Evolutionary conservation across 169 alveolate genomes (phyloP).

Genomic region (Cryptosporidium bovis): DNA sequence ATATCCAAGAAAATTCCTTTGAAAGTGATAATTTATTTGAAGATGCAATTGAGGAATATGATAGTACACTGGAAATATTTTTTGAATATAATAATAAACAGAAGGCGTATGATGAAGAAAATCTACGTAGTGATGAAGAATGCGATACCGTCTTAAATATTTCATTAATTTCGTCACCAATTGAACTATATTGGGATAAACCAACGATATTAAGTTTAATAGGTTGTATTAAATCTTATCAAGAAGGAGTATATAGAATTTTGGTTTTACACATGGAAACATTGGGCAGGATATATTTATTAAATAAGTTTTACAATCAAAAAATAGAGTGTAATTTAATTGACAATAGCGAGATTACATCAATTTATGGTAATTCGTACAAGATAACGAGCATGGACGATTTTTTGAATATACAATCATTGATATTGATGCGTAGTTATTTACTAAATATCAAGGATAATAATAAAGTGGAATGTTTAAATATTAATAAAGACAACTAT

Average conservation of each 20-base stretch:
- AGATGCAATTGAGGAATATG: slow-evolving; percentile 72
- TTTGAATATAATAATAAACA: neutral
- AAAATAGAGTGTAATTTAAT: slow-evolving; percentile 6
- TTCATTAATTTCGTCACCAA: slow-evolving; percentile 54
- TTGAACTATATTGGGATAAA: slow-evolving; percentile 68
- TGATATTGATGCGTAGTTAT: slow-evolving; percentile 18
- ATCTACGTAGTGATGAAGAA: neutral
- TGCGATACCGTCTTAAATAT: slow-evolving; percentile 6
- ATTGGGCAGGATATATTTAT: slow-evolving; percentile 1
- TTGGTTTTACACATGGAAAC: slow-evolving; percentile 5
- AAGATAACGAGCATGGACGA: neutral
- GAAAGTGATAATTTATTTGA: slow-evolving; percentile 49
- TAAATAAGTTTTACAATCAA: slow-evolving; percentile 18
- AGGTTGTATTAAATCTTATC: slow-evolving; percentile 30
- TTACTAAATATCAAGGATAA: neutral
- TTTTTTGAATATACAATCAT: slow-evolving; percentile 13
- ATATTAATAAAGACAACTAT: neutral
- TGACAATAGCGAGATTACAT: neutral
- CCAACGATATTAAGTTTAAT: slow-evolving; percentile 42
- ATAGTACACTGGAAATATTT: slow-evolving; percentile 42
- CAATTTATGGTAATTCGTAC: slow-evolving; percentile 41
- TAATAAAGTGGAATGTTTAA: neutral
- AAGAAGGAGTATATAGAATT: slow-evolving; percentile 10
- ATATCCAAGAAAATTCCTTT: neutral
- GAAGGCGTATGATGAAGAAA: neutral